Conservation (phyloP, 2,329 filamentous ascomycete species). For the Fusarium sp. region DNA sequence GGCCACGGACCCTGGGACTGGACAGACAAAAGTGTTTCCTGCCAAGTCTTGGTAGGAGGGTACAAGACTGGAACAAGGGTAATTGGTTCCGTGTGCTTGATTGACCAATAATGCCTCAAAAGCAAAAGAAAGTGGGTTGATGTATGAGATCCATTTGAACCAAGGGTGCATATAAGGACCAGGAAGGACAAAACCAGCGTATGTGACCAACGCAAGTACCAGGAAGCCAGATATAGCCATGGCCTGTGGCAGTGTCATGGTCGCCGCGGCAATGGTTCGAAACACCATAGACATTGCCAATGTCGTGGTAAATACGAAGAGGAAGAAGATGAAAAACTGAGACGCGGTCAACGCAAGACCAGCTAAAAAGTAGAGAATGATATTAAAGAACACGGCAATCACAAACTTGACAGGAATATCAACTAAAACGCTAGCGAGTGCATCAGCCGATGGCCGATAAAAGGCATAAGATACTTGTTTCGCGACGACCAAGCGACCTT, state of each 20-base stretch:
- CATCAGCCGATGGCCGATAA: constrained; percentile 65
- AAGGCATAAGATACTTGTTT: constrained; percentile 63
- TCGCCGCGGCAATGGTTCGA: constrained; percentile 73
- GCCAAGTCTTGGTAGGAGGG: background rate
- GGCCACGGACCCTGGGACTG: constrained; percentile 67
- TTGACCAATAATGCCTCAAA: constrained; percentile 4
- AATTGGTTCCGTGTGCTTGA: constrained; percentile 9
- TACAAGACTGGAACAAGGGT: background rate
- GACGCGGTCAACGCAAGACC: constrained; percentile 68
- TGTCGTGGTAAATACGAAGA: constrained; percentile 73
- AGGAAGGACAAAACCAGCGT: constrained; percentile 7
- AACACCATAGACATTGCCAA: constrained; percentile 58
- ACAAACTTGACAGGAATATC: constrained; percentile 70
- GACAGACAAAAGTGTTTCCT: constrained; percentile 55
- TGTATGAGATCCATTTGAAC: constrained; percentile 12
- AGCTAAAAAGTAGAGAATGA: constrained; percentile 70
- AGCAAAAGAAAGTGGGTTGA: constrained; percentile 10
- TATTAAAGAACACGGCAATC: constrained; percentile 63
- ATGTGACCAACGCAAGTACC: constrained; percentile 1
- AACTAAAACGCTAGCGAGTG: constrained; percentile 64
- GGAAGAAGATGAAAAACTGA: constrained; percentile 84
- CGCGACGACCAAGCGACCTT: constrained; percentile 61
- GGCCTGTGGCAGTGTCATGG: background rate
- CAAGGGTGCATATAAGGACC: constrained; percentile 4
- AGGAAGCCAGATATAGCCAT: constrained; percentile 6